Evolutionary conservation across 345 rosid species (phyloP).

Genomic region (Psidium guajava): DNA sequence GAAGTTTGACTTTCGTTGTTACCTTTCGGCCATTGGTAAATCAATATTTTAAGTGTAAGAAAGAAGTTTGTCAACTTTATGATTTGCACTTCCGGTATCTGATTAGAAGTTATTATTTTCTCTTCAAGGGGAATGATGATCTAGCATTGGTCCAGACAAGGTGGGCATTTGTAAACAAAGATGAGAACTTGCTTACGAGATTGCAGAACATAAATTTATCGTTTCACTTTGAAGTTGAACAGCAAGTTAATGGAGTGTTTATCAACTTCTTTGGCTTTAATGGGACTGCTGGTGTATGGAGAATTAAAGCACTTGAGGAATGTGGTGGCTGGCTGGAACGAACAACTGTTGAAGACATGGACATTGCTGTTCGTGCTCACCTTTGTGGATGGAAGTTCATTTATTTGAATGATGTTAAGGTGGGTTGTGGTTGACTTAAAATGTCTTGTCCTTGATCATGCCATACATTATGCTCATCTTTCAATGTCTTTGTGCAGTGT

Average conservation of each 20-base stretch:
- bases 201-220: conserved; percentile 81
- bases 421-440: conserved; percentile 1
- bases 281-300: conserved; percentile 96
- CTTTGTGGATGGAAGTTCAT: conserved; percentile 91
- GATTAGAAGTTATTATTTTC: background rate
- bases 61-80: background rate
- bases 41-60: background rate
- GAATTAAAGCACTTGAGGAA: conserved; percentile 78
- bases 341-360: conserved; percentile 95
- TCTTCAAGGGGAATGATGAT: conserved; percentile 54
- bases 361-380: conserved; percentile 89
- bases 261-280: conserved; percentile 85
- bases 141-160: conserved; percentile 79
- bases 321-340: conserved; percentile 97
- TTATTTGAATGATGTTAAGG: conserved; percentile 81
- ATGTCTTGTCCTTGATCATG: background rate
- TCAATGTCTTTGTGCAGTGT: conserved; percentile 38
- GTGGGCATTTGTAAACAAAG: conserved; percentile 88
- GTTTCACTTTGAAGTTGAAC: conserved; percentile 91
- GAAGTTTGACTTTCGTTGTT: background rate
- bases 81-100: background rate
- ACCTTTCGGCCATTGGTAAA: background rate
- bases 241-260: conserved; percentile 80
- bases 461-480: background rate
- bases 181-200: conserved; percentile 85